phyloP scores from a whole-genome alignment of 495 filamentous ascomycete genomes.

The Tuber indicum region DNA sequence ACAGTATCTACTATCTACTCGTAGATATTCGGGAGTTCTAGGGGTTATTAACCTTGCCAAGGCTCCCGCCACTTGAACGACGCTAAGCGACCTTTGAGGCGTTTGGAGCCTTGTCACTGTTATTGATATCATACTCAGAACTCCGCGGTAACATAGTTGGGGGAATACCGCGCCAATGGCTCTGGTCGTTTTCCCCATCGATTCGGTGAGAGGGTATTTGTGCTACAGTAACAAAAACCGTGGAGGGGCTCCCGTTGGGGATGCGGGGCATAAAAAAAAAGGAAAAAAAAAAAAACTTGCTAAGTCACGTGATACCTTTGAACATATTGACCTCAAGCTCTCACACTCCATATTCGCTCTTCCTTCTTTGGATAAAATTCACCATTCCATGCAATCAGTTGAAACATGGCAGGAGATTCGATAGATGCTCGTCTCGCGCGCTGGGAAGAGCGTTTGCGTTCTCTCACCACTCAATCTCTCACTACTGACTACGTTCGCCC shows the following conservation, averaged over 20 bases:
- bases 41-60: not conserved
- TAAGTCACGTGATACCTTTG: not conserved
- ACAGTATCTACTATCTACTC: no score
- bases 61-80: no score
- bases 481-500: constrained; percentile 49
- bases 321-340: not conserved
- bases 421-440: constrained; percentile 47
- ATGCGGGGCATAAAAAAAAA: not conserved
- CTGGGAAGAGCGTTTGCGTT: constrained; percentile 50
- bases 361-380: not conserved
- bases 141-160: not conserved
- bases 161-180: not conserved
- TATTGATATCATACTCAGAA: no score
- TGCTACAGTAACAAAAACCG: no score
- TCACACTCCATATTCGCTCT: not conserved
- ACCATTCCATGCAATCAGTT: not conserved
- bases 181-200: not conserved
- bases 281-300: not conserved
- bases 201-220: not conserved
- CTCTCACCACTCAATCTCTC: constrained; percentile 49
- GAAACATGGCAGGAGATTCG: constrained; percentile 4
- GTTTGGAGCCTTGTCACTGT: no score
- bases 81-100: no score
- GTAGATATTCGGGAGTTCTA: not conserved
- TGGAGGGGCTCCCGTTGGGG: no score